Percentiles rank a stretch among this genome's conserved stretches.
Conservation (phyloP, 108 stramenopile species). For the Tribonema minus region DNA sequence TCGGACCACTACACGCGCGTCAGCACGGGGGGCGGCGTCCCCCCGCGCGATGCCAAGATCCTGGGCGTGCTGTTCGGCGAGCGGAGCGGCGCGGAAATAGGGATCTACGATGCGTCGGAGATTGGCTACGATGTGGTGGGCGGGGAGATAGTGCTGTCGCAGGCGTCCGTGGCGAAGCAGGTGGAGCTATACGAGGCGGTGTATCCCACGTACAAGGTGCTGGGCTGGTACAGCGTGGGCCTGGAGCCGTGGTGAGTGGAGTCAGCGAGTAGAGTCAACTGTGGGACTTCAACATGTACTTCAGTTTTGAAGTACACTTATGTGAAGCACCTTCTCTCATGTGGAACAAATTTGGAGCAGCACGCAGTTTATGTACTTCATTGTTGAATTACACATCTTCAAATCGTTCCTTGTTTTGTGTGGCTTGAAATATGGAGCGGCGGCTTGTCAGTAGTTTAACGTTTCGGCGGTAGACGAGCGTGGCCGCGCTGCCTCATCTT, state of each 20-base stretch:
- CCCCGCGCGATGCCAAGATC: slow-evolving; percentile 12
- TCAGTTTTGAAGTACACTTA: too few species aligned
- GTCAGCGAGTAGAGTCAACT: too few species aligned
- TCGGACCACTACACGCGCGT: slow-evolving; percentile 47
- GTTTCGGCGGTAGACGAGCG: too few species aligned
- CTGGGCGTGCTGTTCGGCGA: slow-evolving; percentile 33
- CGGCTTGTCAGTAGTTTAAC: too few species aligned
- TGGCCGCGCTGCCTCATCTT: too few species aligned
- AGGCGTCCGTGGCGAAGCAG: background rate
- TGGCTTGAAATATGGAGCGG: too few species aligned
- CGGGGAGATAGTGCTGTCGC: background rate
- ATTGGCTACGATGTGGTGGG: slow-evolving; percentile 24
- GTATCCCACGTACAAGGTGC: slow-evolving; percentile 38
- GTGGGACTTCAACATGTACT: too few species aligned
- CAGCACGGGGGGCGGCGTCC: slow-evolving; percentile 35
- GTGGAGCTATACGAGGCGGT: slow-evolving; percentile 32
- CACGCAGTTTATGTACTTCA: too few species aligned
- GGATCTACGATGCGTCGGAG: slow-evolving; percentile 40
- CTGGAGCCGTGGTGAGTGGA: background rate
- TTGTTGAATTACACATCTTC: too few species aligned
- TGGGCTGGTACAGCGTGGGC: slow-evolving; percentile 42
- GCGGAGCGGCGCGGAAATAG: slow-evolving; percentile 27
- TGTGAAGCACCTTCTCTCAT: too few species aligned
- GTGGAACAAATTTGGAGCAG: too few species aligned
- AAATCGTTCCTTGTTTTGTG: too few species aligned